Evolutionary conservation across 768 basidiomycete genomes (phyloP).

Genomic region (Tricholoma saponaceum): DNA sequence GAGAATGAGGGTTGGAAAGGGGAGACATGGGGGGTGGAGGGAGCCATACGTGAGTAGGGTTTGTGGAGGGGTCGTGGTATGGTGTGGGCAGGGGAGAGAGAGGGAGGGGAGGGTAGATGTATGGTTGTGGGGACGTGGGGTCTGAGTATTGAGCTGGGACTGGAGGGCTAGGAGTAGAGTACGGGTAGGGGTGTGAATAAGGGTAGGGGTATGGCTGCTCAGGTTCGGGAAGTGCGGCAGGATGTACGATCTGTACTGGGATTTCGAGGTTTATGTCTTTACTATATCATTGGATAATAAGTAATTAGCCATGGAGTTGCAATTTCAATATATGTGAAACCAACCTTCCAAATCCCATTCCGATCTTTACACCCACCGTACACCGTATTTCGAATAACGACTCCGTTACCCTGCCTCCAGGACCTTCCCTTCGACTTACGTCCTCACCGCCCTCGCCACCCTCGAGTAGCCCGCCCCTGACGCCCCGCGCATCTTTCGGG

Average conservation of each 20-base stretch:
- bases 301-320: constrained; percentile 1
- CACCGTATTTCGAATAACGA: constrained; percentile 69
- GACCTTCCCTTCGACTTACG: constrained; percentile 48
- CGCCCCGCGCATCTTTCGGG: constrained; percentile 60
- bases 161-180: constrained; percentile 20
- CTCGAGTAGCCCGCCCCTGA: constrained; percentile 57
- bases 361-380: constrained; percentile 54
- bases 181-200: constrained; percentile 12
- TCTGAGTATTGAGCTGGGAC: constrained; percentile 30
- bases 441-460: constrained; percentile 57
- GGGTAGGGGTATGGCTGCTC: constrained; percentile 19
- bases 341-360: constrained; percentile 71
- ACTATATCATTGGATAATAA: constrained; percentile 32
- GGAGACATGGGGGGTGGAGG: constrained; percentile 25
- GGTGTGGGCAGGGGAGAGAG: constrained; percentile 14
- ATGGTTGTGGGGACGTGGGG: constrained; percentile 18
- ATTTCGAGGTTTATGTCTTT: constrained; percentile 67
- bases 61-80: constrained; percentile 36
- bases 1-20: neutral
- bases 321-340: constrained; percentile 16
- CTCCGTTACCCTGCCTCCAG: constrained; percentile 33
- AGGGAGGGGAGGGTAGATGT: constrained; percentile 34
- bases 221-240: constrained; percentile 40
- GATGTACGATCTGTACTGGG: constrained; percentile 63
- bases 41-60: constrained; percentile 42